Percentiles rank a stretch among this genome's conserved stretches.
Evolutionary conservation across 768 basidiomycete species (phyloP).

Genomic region (Panus rudis): DNA sequence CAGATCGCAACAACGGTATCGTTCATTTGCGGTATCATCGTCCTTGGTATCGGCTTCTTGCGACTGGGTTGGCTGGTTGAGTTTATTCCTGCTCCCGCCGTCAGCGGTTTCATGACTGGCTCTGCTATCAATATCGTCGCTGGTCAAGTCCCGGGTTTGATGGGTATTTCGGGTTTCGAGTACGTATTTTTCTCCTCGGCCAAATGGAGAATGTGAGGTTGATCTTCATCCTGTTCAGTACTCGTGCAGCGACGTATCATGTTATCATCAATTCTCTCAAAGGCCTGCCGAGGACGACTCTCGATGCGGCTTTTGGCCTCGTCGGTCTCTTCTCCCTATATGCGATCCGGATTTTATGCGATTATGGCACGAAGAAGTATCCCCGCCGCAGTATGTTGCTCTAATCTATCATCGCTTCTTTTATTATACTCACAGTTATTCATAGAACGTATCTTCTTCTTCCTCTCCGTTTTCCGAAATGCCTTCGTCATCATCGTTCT

Average conservation of each 20-base stretch:
- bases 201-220: constrained; percentile 4
- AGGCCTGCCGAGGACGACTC: constrained; percentile 57
- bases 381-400: constrained; percentile 51
- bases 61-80: constrained; percentile 93
- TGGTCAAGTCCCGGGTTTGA: constrained; percentile 82
- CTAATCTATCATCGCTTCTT: too few relatives aligned
- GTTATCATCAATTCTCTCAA: constrained; percentile 94
- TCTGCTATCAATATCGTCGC: constrained; percentile 90
- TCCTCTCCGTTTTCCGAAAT: constrained; percentile 68
- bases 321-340: constrained; percentile 68
- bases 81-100: constrained; percentile 82
- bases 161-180: constrained; percentile 86
- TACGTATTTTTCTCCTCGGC: constrained; percentile 29
- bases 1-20: constrained; percentile 82
- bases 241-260: constrained; percentile 73
- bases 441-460: constrained; percentile 67
- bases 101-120: constrained; percentile 94
- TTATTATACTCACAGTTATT: constrained; percentile 1
- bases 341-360: constrained; percentile 52
- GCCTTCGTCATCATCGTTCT: constrained; percentile 86
- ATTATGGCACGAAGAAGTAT: constrained; percentile 43
- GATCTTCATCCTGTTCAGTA: constrained; percentile 37
- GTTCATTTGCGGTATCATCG: constrained; percentile 86
- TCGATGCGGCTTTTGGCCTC: constrained; percentile 90
- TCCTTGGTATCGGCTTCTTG: constrained; percentile 82